Conservation (phyloP, 2,329 filamentous ascomycete genomes). For the Hypoxylon sp. region DNA sequence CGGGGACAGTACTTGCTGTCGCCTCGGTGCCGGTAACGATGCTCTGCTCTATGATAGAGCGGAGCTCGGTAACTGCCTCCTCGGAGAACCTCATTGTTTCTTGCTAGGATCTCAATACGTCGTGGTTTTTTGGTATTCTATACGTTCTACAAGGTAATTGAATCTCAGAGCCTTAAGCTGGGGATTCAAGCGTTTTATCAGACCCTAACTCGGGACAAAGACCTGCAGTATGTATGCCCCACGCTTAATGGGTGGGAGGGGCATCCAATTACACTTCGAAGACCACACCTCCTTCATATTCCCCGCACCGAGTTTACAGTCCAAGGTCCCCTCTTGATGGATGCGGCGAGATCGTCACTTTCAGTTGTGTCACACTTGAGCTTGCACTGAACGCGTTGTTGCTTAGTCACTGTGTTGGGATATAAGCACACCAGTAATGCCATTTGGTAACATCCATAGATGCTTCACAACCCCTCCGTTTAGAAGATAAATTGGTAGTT, state of each 20-base stretch:
- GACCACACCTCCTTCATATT: background rate
- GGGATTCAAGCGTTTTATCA: background rate
- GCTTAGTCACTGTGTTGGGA: background rate
- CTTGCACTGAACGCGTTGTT: background rate
- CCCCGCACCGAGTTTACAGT: constrained; percentile 10
- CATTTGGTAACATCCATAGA: background rate
- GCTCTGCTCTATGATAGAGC: constrained; percentile 43
- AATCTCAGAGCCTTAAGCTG: background rate
- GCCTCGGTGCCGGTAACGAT: constrained; percentile 28
- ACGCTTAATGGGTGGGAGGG: background rate
- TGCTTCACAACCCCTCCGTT: background rate
- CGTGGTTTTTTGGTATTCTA: background rate
- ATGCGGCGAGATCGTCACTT: background rate
- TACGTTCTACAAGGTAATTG: background rate
- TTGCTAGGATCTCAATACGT: background rate
- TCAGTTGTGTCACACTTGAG: background rate
- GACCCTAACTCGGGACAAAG: background rate
- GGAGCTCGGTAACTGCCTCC: constrained; percentile 42
- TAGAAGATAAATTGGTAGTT: background rate
- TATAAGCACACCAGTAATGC: background rate
- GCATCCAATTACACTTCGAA: background rate
- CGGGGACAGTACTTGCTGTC: constrained; percentile 36
- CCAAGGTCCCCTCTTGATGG: background rate
- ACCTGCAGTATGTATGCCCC: background rate
- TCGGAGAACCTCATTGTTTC: constrained; percentile 42